Percentiles rank a stretch among this genome's conserved stretches.
phyloP scores from a whole-genome alignment of 2,329 filamentous ascomycete species.

The Arthrobotrys entomopaga region DNA sequence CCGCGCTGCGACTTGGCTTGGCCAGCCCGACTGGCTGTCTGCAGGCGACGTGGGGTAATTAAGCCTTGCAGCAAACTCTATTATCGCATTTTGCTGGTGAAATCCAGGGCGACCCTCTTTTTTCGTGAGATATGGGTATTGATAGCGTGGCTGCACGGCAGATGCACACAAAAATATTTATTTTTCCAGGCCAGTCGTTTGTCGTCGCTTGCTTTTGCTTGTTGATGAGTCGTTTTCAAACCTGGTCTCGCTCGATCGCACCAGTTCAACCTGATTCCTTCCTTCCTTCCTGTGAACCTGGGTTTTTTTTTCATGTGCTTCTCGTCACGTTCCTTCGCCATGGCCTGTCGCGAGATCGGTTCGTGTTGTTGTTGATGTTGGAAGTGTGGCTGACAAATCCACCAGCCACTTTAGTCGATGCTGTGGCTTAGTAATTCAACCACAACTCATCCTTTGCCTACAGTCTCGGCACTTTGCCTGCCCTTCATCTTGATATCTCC shows the following conservation, averaged over 20 bases:
- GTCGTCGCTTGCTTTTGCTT: not conserved
- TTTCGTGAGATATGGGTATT: too few species aligned
- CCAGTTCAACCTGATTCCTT: not conserved
- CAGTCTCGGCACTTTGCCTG: too few species aligned
- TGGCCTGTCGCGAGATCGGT: not conserved
- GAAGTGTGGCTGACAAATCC: conserved; percentile 6
- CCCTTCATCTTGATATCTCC: conserved; percentile 17
- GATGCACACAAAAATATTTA: not conserved
- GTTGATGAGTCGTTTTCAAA: not conserved
- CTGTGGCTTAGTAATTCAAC: conserved; percentile 42
- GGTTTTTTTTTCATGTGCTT: conserved; percentile 7
- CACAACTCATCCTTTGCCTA: too few species aligned
- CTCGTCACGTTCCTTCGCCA: not conserved
- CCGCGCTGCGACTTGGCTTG: conserved; percentile 8
- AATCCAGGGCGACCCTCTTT: conserved; percentile 2
- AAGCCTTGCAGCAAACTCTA: not conserved
- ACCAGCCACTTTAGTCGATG: conserved; percentile 8
- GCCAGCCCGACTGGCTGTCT: conserved; percentile 30
- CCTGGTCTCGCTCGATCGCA: too few species aligned
- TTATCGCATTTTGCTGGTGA: not conserved
- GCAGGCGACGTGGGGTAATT: conserved; percentile 5
- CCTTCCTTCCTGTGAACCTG: not conserved
- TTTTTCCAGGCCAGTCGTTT: conserved; percentile 1
- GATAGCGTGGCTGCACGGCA: not conserved
- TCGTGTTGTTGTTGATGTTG: not conserved